These are phyloP conservation scores for Podila verticillata DNA, from an alignment of 192 early-diverging fungal genomes.

Conservation along the genomic window DNA sequence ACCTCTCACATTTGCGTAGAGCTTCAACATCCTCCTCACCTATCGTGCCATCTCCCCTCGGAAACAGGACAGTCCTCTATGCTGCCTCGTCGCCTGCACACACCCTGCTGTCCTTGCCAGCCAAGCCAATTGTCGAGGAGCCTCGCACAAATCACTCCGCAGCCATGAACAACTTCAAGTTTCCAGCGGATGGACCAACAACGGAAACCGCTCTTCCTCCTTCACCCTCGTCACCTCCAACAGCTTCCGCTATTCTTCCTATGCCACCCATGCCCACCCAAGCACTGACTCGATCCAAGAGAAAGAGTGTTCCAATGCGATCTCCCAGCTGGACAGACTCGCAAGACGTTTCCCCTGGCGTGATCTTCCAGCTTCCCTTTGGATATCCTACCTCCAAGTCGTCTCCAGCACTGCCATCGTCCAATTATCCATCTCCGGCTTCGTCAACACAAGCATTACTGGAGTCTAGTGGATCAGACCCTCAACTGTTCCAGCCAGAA, in stretches of 20 bases:
- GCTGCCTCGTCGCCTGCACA: constrained; percentile 22
- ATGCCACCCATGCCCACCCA: neutral
- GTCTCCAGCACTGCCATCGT: constrained; percentile 1
- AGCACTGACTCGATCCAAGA: constrained; percentile 23
- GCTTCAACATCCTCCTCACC: constrained; percentile 44
- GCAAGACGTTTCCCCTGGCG: constrained; percentile 31
- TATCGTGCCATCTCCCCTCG: constrained; percentile 16
- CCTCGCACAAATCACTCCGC: constrained; percentile 2
- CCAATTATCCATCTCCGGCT: neutral
- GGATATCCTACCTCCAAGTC: constrained; percentile 12
- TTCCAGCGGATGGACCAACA: constrained; percentile 22
- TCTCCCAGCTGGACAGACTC: constrained; percentile 22
- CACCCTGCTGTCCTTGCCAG: constrained; percentile 29
- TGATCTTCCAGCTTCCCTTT: constrained; percentile 42
- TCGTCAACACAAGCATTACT: neutral
- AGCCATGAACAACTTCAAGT: constrained; percentile 42
- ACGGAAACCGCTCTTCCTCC: constrained; percentile 9
- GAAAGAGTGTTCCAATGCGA: constrained; percentile 44
- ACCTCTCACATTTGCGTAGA: constrained; percentile 14
- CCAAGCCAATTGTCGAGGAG: neutral
- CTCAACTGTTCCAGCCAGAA: constrained; percentile 9
- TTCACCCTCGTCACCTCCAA: constrained; percentile 7
- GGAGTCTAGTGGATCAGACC: neutral
- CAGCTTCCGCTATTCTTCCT: neutral
- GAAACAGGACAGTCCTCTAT: constrained; percentile 30